Evolutionary conservation across 805 yeast genomes (phyloP).

Genomic region (Saturnispora dispora): DNA sequence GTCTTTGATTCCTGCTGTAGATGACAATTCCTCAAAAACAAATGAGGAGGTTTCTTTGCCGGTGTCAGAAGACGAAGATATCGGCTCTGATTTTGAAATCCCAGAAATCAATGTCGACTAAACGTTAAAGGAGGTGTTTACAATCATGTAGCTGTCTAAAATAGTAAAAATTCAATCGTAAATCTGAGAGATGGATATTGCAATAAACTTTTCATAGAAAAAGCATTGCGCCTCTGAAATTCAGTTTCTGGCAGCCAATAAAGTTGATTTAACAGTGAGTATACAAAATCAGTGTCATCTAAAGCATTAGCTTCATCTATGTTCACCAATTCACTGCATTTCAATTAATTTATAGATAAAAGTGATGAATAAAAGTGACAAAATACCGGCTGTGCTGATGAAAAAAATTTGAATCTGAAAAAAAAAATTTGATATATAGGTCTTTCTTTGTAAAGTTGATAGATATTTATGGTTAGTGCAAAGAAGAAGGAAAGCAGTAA

Average conservation of each 20-base stretch:
- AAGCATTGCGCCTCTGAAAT: not conserved
- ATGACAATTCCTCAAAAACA: constrained; percentile 18
- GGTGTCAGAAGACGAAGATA: constrained; percentile 16
- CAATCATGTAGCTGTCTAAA: not conserved
- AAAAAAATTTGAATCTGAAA: constrained; percentile 4
- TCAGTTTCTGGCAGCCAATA: constrained; percentile 5
- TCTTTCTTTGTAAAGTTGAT: not conserved
- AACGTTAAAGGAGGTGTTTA: constrained; percentile 2
- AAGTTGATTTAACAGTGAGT: constrained; percentile 1
- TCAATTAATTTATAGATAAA: not conserved
- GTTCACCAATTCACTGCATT: constrained; percentile 4
- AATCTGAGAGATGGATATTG: not conserved
- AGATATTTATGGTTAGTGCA: not conserved
- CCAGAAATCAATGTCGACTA: constrained; percentile 28
- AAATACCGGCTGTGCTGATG: constrained; percentile 10
- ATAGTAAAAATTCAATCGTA: not conserved
- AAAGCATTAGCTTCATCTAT: not conserved
- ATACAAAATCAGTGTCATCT: constrained; percentile 2
- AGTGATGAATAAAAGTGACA: not conserved
- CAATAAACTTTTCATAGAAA: not conserved
- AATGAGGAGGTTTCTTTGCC: constrained; percentile 4
- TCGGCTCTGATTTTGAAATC: constrained; percentile 29
- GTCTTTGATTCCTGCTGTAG: constrained; percentile 5
- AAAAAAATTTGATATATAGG: not conserved
- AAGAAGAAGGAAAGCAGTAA: not conserved